Evolutionary conservation across 2,329 filamentous ascomycete species (phyloP).

Genomic region (Escovopsis sp.): DNA sequence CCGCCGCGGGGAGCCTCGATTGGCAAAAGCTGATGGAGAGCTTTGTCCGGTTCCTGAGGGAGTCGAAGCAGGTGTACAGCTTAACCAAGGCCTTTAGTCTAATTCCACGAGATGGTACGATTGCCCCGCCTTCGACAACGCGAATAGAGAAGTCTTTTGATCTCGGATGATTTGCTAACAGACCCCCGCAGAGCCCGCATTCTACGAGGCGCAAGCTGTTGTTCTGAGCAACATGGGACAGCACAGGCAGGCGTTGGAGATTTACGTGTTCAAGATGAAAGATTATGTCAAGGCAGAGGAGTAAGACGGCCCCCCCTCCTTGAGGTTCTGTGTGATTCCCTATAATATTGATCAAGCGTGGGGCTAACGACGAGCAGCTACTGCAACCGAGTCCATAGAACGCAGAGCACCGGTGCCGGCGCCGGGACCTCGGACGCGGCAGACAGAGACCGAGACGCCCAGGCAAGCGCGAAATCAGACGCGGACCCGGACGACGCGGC

Average conservation of each 20-base stretch:
- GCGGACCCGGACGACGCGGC: conserved; percentile 31
- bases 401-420: conserved; percentile 27
- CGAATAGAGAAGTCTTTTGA: too few species aligned
- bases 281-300: conserved; percentile 87
- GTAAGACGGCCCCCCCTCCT: conserved; percentile 26
- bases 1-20: conserved; percentile 27
- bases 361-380: conserved; percentile 38
- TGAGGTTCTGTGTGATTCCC: conserved; percentile 15
- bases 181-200: conserved; percentile 50
- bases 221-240: conserved; percentile 90
- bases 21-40: conserved; percentile 47
- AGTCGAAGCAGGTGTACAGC: conserved; percentile 63
- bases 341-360: neutral
- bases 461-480: conserved; percentile 14
- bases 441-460: conserved; percentile 7
- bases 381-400: conserved; percentile 72
- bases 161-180: neutral
- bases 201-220: conserved; percentile 81
- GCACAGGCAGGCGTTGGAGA: conserved; percentile 89
- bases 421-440: conserved; percentile 18
- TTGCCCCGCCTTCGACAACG: too few species aligned
- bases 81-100: conserved; percentile 60
- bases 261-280: conserved; percentile 89
- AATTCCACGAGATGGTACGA: conserved; percentile 64
- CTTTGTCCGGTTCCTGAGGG: conserved; percentile 60